Conservation (phyloP, 2,329 filamentous ascomycete species). For the Talaromyces sp. region DNA sequence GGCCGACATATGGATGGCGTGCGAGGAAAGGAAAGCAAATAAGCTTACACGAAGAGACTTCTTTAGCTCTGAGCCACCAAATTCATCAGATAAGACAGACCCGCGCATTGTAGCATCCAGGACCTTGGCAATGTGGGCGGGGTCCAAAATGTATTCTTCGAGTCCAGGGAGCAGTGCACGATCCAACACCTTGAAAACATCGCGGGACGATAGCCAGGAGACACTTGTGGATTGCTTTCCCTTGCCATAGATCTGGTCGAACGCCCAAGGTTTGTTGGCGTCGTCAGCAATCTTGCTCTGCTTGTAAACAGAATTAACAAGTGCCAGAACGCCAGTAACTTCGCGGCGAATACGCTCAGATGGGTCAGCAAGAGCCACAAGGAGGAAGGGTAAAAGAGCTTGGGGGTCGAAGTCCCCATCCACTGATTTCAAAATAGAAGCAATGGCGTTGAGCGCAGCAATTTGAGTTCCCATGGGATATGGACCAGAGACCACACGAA, state of each 20-base stretch:
- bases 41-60: conserved; percentile 66
- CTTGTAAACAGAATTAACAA: conserved; percentile 57
- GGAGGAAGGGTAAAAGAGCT: conserved; percentile 76
- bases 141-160: conserved; percentile 85
- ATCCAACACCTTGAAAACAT: conserved; percentile 64
- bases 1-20: conserved; percentile 69
- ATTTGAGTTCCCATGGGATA: conserved; percentile 70
- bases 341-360: conserved; percentile 76
- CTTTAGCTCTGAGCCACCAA: conserved; percentile 59
- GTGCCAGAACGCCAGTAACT: conserved; percentile 67
- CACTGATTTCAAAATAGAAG: conserved; percentile 56
- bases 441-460: conserved; percentile 68
- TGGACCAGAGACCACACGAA: conserved; percentile 72
- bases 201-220: conserved; percentile 61
- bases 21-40: conserved; percentile 72
- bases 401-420: conserved; percentile 69
- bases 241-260: conserved; percentile 66
- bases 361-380: conserved; percentile 73
- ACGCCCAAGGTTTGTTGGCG: conserved; percentile 58
- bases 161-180: conserved; percentile 71
- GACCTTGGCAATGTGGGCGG: conserved; percentile 67
- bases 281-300: conserved; percentile 45
- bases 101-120: conserved; percentile 65
- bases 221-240: conserved; percentile 51
- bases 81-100: conserved; percentile 29